A percentile compares a stretch with the other conserved stretches of the same genome.
Conservation (phyloP, 441 rosid species). For the Jatropha podagrica region DNA sequence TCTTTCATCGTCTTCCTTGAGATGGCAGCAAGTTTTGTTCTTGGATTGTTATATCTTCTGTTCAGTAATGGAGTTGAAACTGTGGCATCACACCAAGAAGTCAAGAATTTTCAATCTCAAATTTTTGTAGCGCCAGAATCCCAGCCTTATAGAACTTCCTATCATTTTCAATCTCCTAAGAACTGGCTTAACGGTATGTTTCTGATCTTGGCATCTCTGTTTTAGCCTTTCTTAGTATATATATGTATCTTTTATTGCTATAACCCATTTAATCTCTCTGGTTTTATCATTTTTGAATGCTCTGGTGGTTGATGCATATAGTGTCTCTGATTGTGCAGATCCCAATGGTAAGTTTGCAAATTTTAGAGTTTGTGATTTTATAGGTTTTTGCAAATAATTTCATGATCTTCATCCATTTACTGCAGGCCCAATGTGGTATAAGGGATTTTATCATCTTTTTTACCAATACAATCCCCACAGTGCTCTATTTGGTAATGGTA, state of each 20-base stretch:
- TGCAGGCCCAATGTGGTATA: slow-evolving; percentile 83
- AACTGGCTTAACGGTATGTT: slow-evolving; percentile 63
- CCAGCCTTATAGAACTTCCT: slow-evolving; percentile 47
- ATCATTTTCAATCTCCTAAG: slow-evolving; percentile 56
- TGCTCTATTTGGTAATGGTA: slow-evolving; percentile 74
- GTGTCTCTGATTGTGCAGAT: slow-evolving; percentile 34
- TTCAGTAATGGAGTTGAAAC: slow-evolving; percentile 19
- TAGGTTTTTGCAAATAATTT: neutral
- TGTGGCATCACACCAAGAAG: neutral
- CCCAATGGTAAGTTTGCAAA: slow-evolving; percentile 53
- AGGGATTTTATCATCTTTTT: slow-evolving; percentile 85
- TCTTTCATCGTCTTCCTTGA: neutral
- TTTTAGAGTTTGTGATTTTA: neutral
- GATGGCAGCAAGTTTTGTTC: slow-evolving; percentile 8
- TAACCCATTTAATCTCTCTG: neutral
- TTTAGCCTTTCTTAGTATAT: neutral
- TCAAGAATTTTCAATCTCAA: neutral
- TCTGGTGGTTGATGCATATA: slow-evolving; percentile 16
- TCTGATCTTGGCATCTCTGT: neutral
- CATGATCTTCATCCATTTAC: neutral
- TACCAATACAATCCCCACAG: slow-evolving; percentile 85
- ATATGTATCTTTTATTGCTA: neutral
- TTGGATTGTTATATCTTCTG: slow-evolving; percentile 28
- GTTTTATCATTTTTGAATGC: neutral
- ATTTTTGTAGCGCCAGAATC: neutral